Evolutionary conservation across 768 basidiomycete species (phyloP), one percentile per base, ranked within the genome.

Genomic region (Suillus tomentosus): DNA sequence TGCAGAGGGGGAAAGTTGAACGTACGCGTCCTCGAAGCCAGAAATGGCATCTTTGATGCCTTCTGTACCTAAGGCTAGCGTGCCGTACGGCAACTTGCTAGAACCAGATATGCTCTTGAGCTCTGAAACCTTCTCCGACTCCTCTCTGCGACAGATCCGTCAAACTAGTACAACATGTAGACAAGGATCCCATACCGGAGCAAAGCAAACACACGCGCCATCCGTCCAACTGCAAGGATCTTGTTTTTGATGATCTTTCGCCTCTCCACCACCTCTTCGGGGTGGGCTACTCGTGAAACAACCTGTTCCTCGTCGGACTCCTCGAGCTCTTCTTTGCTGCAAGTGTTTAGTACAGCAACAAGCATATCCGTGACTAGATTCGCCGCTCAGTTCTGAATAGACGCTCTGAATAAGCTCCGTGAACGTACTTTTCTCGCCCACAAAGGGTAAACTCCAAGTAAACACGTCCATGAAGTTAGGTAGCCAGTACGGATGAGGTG

Each of bases 401-500:
- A 37, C 5, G 14, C 7, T 15, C 34, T 34, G 19, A 55, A 47
- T 39, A 9, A 43, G 45, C 61, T 47, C 17, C 34, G 24, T 22
- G 14, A 43, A 57, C 86, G 68, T 69, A 94, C 96, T 99, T 79
- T 99, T 99, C 77, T 96, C 92, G 67, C 96, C 97, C 8, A 99
- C 97, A 72, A 99, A 99, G 1, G 97, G 97, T 64, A 99, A 77
- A 81, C 91, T 93, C 97, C 97, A 99, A 0, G 97, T 98, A 74
- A 99, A 99, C 27, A 96, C 96, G 70, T 99, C 96, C 96, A 99
- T 98, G 72, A 99, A 99, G 77, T 99, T 99, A 5, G 97, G 97
- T 61, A 99, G 80, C 96, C 96, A 99, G 75, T 98, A 99, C 9
- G 90, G 90, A 71, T 97, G 96, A 14, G 96, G 95, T 2, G 91